Percentiles rank a stretch among this genome's conserved stretches.
These are phyloP conservation scores for Aspergillus hancockii DNA, from an alignment of 495 filamentous ascomycete genomes.

Conservation along the genomic window DNA sequence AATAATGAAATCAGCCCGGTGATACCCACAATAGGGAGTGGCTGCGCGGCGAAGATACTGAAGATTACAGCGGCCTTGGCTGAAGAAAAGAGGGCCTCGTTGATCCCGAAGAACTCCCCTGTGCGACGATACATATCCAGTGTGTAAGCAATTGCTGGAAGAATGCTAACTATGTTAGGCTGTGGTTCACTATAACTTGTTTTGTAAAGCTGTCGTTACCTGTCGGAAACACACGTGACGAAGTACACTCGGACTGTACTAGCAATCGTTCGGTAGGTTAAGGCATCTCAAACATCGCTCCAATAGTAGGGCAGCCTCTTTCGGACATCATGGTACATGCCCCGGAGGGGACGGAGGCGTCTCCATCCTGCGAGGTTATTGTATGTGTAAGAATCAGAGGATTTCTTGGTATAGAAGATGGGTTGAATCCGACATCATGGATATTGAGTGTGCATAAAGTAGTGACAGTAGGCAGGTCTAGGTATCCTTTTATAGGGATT, in stretches of 20 bases:
- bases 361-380: conserved; percentile 20
- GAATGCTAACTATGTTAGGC: conserved; percentile 48
- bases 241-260: conserved; percentile 80
- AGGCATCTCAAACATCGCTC: conserved; percentile 71
- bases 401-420: conserved; percentile 12
- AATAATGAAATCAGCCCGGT: conserved; percentile 78
- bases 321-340: conserved; percentile 68
- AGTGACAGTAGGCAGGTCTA: background rate
- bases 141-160: conserved; percentile 74
- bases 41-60: conserved; percentile 65
- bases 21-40: conserved; percentile 77
- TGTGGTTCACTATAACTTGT: background rate
- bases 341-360: conserved; percentile 19
- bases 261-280: conserved; percentile 71
- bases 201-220: background rate
- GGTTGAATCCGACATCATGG: conserved; percentile 8
- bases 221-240: conserved; percentile 58
- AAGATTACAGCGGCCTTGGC: conserved; percentile 72
- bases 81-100: conserved; percentile 71
- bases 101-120: conserved; percentile 68
- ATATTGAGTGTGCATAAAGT: background rate
- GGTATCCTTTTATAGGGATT: background rate
- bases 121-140: conserved; percentile 76
- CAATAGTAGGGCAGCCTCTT: conserved; percentile 65
- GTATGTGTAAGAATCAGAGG: conserved; percentile 15